Evolutionary conservation across 192 early-diverging fungal species (phyloP).

Genomic region (Borealophlyctis nickersoniae): DNA sequence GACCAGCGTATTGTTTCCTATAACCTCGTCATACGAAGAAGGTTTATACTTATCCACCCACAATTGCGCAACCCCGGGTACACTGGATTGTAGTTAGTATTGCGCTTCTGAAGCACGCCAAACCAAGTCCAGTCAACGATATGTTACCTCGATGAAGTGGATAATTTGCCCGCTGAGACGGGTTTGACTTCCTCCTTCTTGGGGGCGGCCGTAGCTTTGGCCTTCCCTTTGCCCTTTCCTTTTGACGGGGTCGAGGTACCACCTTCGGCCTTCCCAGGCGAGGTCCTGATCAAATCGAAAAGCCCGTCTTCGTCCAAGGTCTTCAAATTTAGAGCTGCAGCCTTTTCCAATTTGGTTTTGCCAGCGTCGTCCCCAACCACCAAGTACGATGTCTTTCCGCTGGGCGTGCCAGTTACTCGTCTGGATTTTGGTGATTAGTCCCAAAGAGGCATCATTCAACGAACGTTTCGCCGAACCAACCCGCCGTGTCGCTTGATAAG

Average conservation of each 20-base stretch:
- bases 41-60: conserved; percentile 98
- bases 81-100: no score
- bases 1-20: conserved; percentile 79
- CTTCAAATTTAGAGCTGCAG: conserved; percentile 60
- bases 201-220: conserved; percentile 8
- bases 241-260: conserved; percentile 24
- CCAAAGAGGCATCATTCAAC: conserved; percentile 1
- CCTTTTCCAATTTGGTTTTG: conserved; percentile 77
- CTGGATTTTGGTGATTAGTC: conserved; percentile 32
- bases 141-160: background rate
- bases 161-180: background rate
- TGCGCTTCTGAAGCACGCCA: background rate
- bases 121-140: background rate
- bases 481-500: conserved; percentile 88
- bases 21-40: conserved; percentile 68
- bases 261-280: conserved; percentile 35
- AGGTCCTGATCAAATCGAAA: conserved; percentile 69
- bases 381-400: conserved; percentile 80
- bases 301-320: conserved; percentile 82
- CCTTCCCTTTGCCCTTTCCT: conserved; percentile 41
- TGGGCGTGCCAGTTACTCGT: conserved; percentile 68
- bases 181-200: conserved; percentile 5
- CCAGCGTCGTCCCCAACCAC: conserved; percentile 88
- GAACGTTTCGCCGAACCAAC: conserved; percentile 27
- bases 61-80: no score